Evolutionary conservation across 768 basidiomycete species (phyloP).

Genomic region (Tricholoma saponaceum): DNA sequence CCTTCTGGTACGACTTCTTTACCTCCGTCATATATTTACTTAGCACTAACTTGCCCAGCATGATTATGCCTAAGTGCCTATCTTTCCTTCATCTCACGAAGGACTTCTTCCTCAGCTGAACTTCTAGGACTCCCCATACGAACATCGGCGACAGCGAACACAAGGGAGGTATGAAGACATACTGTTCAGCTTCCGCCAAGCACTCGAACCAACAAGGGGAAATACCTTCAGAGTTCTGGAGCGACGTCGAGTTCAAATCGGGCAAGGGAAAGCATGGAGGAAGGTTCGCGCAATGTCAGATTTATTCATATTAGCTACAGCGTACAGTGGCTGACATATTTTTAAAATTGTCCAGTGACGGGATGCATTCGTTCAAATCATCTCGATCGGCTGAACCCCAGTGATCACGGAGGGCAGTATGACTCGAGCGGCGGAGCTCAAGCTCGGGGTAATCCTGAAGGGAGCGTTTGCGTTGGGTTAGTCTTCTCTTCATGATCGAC

Average conservation of each 20-base stretch:
- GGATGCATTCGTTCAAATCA: slow-evolving; percentile 47
- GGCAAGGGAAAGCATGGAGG: slow-evolving; percentile 37
- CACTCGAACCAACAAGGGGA: slow-evolving; percentile 40
- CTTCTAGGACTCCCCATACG: slow-evolving; percentile 39
- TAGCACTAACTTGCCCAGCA: slow-evolving; percentile 20
- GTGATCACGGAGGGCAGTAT: slow-evolving; percentile 53
- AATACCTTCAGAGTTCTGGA: slow-evolving; percentile 46
- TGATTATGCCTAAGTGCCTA: slow-evolving; percentile 45
- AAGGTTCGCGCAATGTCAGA: slow-evolving; percentile 42
- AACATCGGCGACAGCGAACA: slow-evolving; percentile 51
- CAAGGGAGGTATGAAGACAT: slow-evolving; percentile 51
- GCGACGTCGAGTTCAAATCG: slow-evolving; percentile 40
- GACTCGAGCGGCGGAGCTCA: slow-evolving; percentile 51
- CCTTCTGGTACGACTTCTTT: slow-evolving; percentile 37
- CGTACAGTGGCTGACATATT: neutral
- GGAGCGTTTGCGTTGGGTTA: slow-evolving; percentile 48
- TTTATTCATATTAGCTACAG: neutral
- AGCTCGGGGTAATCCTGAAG: slow-evolving; percentile 48
- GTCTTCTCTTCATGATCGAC: slow-evolving; percentile 4
- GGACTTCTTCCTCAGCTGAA: neutral
- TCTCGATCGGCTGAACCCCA: slow-evolving; percentile 41
- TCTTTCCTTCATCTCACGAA: neutral
- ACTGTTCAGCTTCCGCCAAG: slow-evolving; percentile 43
- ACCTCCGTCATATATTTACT: neutral
- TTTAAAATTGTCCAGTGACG: slow-evolving; percentile 34